A percentile compares a stretch with the other conserved stretches of the same genome.
phyloP scores from a whole-genome alignment of 768 basidiomycete species.

The Xerocomus spinulosus region DNA sequence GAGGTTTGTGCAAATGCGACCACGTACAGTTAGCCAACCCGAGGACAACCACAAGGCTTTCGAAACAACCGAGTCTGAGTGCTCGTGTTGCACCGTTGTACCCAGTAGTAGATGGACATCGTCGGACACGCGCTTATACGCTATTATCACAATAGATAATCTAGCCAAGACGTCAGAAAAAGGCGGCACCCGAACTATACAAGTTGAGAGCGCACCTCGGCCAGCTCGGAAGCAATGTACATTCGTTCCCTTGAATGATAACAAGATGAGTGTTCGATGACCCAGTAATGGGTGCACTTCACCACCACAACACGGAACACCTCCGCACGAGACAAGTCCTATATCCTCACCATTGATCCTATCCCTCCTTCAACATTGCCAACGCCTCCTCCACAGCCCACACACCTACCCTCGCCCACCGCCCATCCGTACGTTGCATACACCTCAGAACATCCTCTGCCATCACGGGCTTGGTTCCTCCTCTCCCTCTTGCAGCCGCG shows the following conservation, averaged over 20 bases:
- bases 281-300: too few relatives aligned
- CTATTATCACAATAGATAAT: background rate
- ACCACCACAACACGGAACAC: too few relatives aligned
- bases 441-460: constrained; percentile 44
- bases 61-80: too few relatives aligned
- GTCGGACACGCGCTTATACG: background rate
- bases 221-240: too few relatives aligned
- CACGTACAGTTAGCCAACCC: too few relatives aligned
- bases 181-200: background rate
- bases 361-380: constrained; percentile 24
- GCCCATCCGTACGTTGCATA: constrained; percentile 50
- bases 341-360: too few relatives aligned
- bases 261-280: too few relatives aligned
- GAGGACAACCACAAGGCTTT: background rate
- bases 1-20: too few relatives aligned
- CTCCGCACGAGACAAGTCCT: background rate
- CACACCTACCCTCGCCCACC: constrained; percentile 60
- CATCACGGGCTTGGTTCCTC: constrained; percentile 20
- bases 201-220: too few relatives aligned
- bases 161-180: background rate
- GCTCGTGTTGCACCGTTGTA: background rate
- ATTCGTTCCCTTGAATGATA: too few relatives aligned
- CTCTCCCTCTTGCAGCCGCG: constrained; percentile 13
- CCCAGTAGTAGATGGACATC: background rate
- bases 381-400: constrained; percentile 65